phyloP scores from a whole-genome alignment of 2,329 filamentous ascomycete genomes.

The Hypoxylon sp. region DNA sequence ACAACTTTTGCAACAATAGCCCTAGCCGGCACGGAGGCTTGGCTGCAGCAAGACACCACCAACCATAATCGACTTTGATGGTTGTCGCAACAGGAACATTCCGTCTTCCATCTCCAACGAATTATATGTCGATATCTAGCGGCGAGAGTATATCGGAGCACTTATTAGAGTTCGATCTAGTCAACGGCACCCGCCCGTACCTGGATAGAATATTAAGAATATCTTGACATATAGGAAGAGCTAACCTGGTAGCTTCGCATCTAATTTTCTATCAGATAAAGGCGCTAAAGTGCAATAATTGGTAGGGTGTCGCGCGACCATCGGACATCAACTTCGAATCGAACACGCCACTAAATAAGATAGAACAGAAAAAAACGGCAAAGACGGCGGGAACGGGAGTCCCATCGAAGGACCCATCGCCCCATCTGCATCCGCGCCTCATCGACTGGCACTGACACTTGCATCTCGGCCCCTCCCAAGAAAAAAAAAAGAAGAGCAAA shows the following conservation, averaged over 20 bases:
- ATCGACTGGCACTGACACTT: constrained; percentile 34
- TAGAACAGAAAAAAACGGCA: constrained; percentile 29
- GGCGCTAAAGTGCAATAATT: constrained; percentile 16
- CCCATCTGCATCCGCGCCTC: constrained; percentile 43
- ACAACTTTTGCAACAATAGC: constrained; percentile 1
- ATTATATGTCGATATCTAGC: constrained; percentile 24
- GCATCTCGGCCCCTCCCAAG: constrained; percentile 29
- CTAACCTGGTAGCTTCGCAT: constrained; percentile 8
- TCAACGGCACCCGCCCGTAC: constrained; percentile 9
- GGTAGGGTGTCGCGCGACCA: constrained; percentile 38
- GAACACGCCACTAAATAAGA: constrained; percentile 27
- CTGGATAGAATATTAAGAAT: constrained; percentile 8
- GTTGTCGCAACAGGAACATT: constrained; percentile 30
- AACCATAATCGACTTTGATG: constrained; percentile 32
- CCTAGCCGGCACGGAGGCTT: constrained; percentile 35
- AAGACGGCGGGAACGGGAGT: constrained; percentile 43
- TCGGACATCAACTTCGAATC: constrained; percentile 23
- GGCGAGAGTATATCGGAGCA: constrained; percentile 12
- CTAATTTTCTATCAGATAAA: constrained; percentile 15
- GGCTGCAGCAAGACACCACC: constrained; percentile 43
- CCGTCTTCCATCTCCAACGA: constrained; percentile 22
- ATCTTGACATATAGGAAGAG: neutral
- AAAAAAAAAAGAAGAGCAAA: constrained; percentile 8
- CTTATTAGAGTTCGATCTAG: constrained; percentile 29
- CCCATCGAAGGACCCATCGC: constrained; percentile 41